phyloP scores from a whole-genome alignment of 1,284 basidiomycete species.

The Boletus semigastroideus region DNA sequence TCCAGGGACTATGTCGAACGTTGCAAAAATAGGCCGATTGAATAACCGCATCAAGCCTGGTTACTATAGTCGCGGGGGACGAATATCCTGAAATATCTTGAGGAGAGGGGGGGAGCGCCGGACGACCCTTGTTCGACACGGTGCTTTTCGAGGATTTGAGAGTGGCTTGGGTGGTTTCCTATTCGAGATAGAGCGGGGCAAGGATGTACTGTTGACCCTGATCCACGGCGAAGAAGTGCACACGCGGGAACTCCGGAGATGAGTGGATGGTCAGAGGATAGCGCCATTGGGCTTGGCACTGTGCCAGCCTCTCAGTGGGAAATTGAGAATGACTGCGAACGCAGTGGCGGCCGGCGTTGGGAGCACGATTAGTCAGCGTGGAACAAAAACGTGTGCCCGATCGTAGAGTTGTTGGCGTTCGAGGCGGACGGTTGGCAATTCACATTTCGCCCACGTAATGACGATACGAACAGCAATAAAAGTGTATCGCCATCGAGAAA shows the following conservation, averaged over 20 bases:
- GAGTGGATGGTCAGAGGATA: constrained; percentile 7
- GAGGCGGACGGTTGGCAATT: neutral
- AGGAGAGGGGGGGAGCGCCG: constrained; percentile 9
- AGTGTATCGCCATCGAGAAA: neutral
- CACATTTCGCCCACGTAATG: neutral
- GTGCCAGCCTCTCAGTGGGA: constrained; percentile 1
- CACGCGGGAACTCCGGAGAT: constrained; percentile 31
- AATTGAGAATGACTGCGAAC: constrained; percentile 9
- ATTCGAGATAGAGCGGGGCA: constrained; percentile 2
- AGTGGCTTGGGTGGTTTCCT: constrained; percentile 13
- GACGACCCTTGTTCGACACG: constrained; percentile 27
- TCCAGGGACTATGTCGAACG: neutral
- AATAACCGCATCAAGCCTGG: constrained; percentile 7
- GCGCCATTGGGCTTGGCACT: neutral
- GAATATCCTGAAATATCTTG: constrained; percentile 29
- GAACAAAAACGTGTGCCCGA: constrained; percentile 11
- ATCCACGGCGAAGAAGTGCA: constrained; percentile 30
- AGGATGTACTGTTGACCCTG: constrained; percentile 28
- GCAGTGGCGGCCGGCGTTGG: constrained; percentile 25
- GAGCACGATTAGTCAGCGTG: constrained; percentile 19
- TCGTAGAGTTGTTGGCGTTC: neutral
- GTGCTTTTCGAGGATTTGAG: constrained; percentile 32
- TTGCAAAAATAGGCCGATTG: constrained; percentile 25
- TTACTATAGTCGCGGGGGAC: constrained; percentile 9
- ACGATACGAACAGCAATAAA: neutral